Evolutionary conservation across 2,329 filamentous ascomycete genomes (phyloP).

Genomic region (Colletotrichum graminicola): DNA sequence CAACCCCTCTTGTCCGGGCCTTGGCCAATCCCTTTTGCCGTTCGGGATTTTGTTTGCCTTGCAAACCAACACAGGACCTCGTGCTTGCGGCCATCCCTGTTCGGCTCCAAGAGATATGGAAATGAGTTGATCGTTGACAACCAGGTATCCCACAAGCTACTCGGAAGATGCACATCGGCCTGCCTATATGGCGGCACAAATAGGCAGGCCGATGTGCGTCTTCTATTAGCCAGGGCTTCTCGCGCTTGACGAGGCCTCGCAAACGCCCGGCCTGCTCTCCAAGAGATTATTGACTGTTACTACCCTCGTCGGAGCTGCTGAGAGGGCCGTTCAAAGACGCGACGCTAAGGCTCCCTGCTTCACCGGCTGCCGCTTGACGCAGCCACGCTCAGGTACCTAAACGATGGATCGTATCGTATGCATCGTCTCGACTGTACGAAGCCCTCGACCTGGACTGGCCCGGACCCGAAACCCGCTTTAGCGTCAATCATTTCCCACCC

Average conservation of each 20-base stretch:
- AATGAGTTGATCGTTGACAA: not conserved
- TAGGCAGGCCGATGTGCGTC: no score
- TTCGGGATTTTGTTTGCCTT: not conserved
- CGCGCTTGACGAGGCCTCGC: not conserved
- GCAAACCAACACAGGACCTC: slow-evolving; percentile 1
- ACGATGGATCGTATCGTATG: slow-evolving; percentile 9
- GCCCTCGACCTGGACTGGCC: slow-evolving; percentile 31
- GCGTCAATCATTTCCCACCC: slow-evolving; percentile 20
- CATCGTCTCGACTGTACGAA: slow-evolving; percentile 23
- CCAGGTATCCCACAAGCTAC: not conserved
- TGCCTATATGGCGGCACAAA: slow-evolving; percentile 3
- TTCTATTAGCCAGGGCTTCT: no score
- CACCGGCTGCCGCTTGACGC: slow-evolving; percentile 27
- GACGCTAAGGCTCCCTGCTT: slow-evolving; percentile 7
- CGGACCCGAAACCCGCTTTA: slow-evolving; percentile 30
- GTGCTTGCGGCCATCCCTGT: not conserved
- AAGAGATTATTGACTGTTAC: slow-evolving; percentile 1
- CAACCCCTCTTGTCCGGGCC: not conserved
- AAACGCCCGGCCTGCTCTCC: slow-evolving; percentile 16
- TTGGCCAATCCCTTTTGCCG: not conserved
- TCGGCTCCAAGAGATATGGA: not conserved
- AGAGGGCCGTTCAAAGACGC: slow-evolving; percentile 3
- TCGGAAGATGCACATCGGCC: not conserved
- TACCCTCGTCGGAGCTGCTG: not conserved
- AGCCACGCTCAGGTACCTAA: slow-evolving; percentile 34